Percentiles rank a stretch among this genome's conserved stretches.
Conservation (phyloP, 148 eudicot species). For the Silene latifolia region DNA sequence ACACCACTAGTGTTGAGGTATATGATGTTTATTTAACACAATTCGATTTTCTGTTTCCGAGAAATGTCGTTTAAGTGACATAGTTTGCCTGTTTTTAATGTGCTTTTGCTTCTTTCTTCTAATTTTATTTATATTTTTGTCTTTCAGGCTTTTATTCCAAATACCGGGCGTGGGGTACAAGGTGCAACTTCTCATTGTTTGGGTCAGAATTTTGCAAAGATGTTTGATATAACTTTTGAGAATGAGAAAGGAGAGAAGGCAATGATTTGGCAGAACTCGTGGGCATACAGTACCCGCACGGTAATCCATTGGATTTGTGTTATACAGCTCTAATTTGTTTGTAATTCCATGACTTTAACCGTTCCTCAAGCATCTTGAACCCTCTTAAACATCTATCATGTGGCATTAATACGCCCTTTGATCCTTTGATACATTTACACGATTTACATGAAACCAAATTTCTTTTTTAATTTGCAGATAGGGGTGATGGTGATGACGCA, state of each 20-base stretch:
- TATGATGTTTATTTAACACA: neutral
- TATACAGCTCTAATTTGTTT: too few relatives aligned
- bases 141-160: conserved; percentile 87
- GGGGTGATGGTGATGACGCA: conserved; percentile 99
- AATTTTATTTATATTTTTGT: neutral
- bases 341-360: too few relatives aligned
- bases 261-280: conserved; percentile 96
- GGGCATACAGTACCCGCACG: conserved; percentile 97
- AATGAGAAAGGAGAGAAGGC: conserved; percentile 86
- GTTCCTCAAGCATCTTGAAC: neutral
- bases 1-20: conserved; percentile 93
- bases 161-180: conserved; percentile 94
- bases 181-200: conserved; percentile 98
- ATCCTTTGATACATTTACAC: too few relatives aligned
- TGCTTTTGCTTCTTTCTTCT: neutral
- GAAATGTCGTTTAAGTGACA: neutral
- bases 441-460: neutral
- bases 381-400: too few relatives aligned
- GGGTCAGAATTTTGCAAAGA: conserved; percentile 97
- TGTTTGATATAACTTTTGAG: conserved; percentile 96
- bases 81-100: neutral
- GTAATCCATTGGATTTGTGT: conserved; percentile 27
- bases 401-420: too few relatives aligned
- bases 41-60: too few relatives aligned
- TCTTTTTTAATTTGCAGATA: conserved; percentile 43